These are phyloP conservation scores for Candida gorgasii DNA, from an alignment of 805 yeast genomes.

Conservation along the genomic window DNA sequence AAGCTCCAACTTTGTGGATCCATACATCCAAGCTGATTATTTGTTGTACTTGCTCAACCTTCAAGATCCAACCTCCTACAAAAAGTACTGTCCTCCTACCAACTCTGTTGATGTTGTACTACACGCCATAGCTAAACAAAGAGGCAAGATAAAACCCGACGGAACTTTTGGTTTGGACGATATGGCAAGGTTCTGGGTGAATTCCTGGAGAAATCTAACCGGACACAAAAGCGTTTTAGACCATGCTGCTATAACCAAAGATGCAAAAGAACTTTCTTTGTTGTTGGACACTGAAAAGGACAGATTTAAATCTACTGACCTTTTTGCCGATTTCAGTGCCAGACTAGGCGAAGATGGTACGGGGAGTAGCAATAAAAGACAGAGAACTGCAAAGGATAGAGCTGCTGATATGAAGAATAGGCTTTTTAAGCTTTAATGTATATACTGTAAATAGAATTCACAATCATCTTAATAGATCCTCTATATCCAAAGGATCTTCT, in stretches of 20 bases:
- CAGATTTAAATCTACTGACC: conserved; percentile 28
- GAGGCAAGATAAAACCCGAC: conserved; percentile 35
- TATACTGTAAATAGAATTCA: not conserved
- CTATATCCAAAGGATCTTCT: conserved; percentile 13
- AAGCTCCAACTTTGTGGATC: conserved; percentile 69
- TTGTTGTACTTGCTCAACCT: conserved; percentile 71
- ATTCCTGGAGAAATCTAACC: conserved; percentile 52
- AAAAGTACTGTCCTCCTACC: conserved; percentile 60
- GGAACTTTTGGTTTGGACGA: conserved; percentile 53
- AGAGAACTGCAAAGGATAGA: conserved; percentile 46
- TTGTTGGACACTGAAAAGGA: conserved; percentile 29
- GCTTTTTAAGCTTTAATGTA: conserved; percentile 33
- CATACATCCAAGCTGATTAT: conserved; percentile 84
- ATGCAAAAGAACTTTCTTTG: conserved; percentile 23
- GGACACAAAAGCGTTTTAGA: conserved; percentile 37
- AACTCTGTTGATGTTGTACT: conserved; percentile 66
- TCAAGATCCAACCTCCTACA: conserved; percentile 52
- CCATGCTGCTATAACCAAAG: conserved; percentile 28
- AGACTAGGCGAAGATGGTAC: conserved; percentile 44
- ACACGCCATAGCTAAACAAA: conserved; percentile 44
- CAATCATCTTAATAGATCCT: conserved; percentile 1
- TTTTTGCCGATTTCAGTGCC: conserved; percentile 28
- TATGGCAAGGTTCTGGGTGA: conserved; percentile 64
- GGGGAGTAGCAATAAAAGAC: conserved; percentile 33
- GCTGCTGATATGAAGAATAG: conserved; percentile 40